Percentiles rank a stretch among this genome's conserved stretches.
These are phyloP conservation scores for Musa troglodytarum DNA, from an alignment of 176 grass and related monocot genomes.

Conservation along the genomic window DNA sequence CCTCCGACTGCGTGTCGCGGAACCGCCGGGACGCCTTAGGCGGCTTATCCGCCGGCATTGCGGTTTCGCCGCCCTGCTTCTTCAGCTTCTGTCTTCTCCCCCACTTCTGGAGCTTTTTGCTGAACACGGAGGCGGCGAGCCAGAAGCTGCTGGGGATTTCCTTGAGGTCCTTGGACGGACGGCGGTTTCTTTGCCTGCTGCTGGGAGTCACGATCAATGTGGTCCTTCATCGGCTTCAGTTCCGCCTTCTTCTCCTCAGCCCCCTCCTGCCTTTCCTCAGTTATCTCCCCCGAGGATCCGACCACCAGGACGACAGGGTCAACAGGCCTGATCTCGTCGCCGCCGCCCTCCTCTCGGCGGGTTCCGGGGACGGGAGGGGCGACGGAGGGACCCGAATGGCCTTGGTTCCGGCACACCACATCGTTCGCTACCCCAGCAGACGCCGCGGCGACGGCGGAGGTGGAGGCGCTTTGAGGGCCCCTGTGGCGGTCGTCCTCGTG, in stretches of 20 bases:
- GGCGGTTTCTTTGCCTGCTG: conserved; percentile 21
- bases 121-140: conserved; percentile 28
- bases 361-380: conserved; percentile 2
- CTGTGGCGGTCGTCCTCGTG: conserved; percentile 14
- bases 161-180: conserved; percentile 23
- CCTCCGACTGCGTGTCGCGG: conserved; percentile 35
- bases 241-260: not conserved
- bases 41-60: conserved; percentile 26
- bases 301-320: conserved; percentile 8
- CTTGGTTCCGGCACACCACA: not conserved
- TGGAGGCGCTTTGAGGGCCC: not conserved
- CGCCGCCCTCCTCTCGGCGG: conserved; percentile 7
- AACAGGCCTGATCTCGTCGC: conserved; percentile 9
- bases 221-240: conserved; percentile 36
- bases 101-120: conserved; percentile 74
- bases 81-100: conserved; percentile 57
- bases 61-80: conserved; percentile 27
- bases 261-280: not conserved
- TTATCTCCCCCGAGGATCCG: conserved; percentile 12
- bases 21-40: conserved; percentile 14
- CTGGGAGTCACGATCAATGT: conserved; percentile 39
- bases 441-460: not conserved
- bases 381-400: not conserved
- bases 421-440: not conserved
- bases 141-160: conserved; percentile 32